phyloP scores from a whole-genome alignment of 179 eudicot species.

The Camellia oleifera region DNA sequence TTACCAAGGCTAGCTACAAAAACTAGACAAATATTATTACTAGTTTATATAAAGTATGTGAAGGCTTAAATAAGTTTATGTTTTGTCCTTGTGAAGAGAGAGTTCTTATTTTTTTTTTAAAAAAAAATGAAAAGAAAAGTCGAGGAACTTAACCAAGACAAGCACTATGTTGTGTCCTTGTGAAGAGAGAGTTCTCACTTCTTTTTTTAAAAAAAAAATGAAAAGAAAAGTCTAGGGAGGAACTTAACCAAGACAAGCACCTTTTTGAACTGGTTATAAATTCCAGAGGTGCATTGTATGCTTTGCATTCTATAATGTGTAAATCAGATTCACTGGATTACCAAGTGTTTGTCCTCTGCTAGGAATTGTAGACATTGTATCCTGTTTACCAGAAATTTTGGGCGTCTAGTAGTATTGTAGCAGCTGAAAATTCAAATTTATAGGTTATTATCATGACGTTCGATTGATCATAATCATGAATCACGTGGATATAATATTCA shows the following conservation, averaged over 20 bases:
- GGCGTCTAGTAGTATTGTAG: no score
- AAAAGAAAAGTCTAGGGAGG: neutral
- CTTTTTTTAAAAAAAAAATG: neutral
- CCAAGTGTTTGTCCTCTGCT: neutral
- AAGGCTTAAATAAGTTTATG: neutral
- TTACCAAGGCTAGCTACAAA: neutral
- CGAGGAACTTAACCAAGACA: no score
- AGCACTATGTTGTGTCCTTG: no score
- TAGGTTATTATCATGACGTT: no score
- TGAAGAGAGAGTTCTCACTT: no score
- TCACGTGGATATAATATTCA: neutral
- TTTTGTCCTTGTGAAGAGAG: neutral
- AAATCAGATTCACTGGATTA: neutral
- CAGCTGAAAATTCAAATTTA: no score
- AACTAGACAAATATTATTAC: neutral
- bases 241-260: neutral
- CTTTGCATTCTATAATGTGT: neutral
- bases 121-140: no score
- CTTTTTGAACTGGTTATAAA: neutral
- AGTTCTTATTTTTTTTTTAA: no score
- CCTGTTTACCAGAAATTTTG: neutral
- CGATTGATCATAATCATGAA: no score
- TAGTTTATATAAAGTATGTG: neutral
- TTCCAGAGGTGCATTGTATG: neutral
- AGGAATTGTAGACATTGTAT: neutral